Conservation (phyloP, 345 rosid species). For the Geranium brycei region DNA sequence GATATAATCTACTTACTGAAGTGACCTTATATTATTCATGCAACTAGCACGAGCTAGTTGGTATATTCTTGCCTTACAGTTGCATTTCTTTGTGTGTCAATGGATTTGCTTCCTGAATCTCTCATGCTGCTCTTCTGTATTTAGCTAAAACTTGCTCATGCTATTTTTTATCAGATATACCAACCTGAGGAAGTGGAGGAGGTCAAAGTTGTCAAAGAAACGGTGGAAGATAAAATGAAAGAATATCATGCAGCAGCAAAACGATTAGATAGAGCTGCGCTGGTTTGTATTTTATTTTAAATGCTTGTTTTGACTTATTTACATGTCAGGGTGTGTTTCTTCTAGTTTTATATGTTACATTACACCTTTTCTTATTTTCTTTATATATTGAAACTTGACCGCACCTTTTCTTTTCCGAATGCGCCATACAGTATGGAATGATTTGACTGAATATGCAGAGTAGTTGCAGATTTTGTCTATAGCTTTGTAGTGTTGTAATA, state of each 20-base stretch:
- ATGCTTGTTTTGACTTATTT: neutral
- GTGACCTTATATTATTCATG: too few species aligned
- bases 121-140: too few species aligned
- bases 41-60: too few species aligned
- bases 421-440: too few species aligned
- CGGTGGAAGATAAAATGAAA: conserved; percentile 32
- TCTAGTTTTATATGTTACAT: neutral
- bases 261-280: conserved; percentile 41
- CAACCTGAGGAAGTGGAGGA: conserved; percentile 61
- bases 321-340: neutral
- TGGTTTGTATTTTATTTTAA: conserved; percentile 39
- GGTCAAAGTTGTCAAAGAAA: conserved; percentile 52
- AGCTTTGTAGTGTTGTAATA: too few species aligned
- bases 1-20: too few species aligned
- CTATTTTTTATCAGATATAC: conserved; percentile 33
- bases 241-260: conserved; percentile 76
- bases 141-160: neutral
- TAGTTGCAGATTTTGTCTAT: too few species aligned
- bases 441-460: too few species aligned
- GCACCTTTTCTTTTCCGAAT: neutral
- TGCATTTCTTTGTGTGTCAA: too few species aligned
- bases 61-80: too few species aligned
- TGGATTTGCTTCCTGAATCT: too few species aligned
- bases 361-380: neutral
- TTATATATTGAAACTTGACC: neutral